Base-by-base conservation (phyloP, 2,329 filamentous ascomycete genomes). In the Helotiales sp. region DNA sequence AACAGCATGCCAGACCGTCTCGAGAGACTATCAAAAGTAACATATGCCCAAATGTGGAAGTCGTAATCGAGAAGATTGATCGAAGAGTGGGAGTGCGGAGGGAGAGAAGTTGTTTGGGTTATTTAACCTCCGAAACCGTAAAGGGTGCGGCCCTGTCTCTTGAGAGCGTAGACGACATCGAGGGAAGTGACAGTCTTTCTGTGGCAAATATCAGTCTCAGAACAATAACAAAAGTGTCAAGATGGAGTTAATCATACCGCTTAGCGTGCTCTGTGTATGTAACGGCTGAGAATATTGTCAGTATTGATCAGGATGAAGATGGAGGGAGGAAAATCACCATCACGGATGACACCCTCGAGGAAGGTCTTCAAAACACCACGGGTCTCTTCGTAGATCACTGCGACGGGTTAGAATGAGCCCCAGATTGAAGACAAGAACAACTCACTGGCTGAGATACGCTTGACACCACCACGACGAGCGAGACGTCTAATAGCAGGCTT, bases 401-500 rank as follows among this genome's bases (percentile, higher is more conserved):
- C 30, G 20, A 49, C 22, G 43, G 17, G 52, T 73, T 62, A 61
- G 2, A 61, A 22, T 26, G 15, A 13, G 6, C 26, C 47, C 20
- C 8, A 6, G 10, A n/a, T 17, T 34, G 30, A 20, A 49, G 20
- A 28, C 13, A 45, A 28, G 55, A n/a, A n/a, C 26, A 61, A 73
- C 71, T 81, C 88, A 92, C 90, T 96, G 81, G 94, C 94, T 79
- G 93, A 97, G 79, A 97, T 97, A 97, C 94, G 94, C 93, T 97
- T 97, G 88, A 97, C 94, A 94, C 94, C 94, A 84, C 94, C 94
- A 96, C 94, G 93, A 85, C 94, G 94, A 74, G 94, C 94, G 82
- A 97, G 93, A 96, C 94, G 94, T 79, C 94, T 91, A 84, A 97
- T 97, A 78, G 94, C 94, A 78, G 94, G 94, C 92, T 97, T 97